A percentile compares a stretch with the other conserved stretches of the same genome.
These are phyloP conservation scores for Neurospora sp. DNA, from an alignment of 495 filamentous ascomycete species.

Conservation along the genomic window DNA sequence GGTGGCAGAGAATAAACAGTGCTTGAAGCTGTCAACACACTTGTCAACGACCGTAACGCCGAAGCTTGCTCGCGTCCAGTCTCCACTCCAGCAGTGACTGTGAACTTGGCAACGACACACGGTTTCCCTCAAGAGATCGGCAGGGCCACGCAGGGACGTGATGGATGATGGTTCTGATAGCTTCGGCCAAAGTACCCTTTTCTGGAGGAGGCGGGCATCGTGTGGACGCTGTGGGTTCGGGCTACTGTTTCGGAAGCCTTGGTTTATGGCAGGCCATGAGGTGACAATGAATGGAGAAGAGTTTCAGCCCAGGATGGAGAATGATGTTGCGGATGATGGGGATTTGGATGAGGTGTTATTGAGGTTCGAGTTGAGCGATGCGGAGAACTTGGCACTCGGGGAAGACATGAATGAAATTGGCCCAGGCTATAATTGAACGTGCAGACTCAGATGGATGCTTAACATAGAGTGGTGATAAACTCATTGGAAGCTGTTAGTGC, in stretches of 20 bases:
- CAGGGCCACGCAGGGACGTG: not conserved
- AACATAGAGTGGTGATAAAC: not conserved
- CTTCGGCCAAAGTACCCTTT: not conserved
- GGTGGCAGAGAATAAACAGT: not conserved
- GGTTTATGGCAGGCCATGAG: not conserved
- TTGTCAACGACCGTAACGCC: not conserved
- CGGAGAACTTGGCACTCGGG: not conserved
- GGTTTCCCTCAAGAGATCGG: not conserved
- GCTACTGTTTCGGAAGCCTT: not conserved
- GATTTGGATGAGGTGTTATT: not conserved
- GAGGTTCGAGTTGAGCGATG: not conserved
- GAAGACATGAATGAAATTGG: not conserved
- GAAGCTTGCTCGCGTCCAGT: not conserved
- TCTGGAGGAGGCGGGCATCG: not conserved
- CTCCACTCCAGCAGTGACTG: not conserved
- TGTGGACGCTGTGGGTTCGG: not conserved
- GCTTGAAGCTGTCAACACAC: not conserved
- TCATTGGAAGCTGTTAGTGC: not conserved
- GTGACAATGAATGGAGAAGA: not conserved
- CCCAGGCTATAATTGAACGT: not conserved
- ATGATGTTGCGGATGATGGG: not conserved
- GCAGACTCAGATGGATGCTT: not conserved
- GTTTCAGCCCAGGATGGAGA: not conserved
- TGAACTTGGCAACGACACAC: not conserved
- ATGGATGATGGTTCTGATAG: not conserved